These are phyloP conservation scores for Puccinia hordei DNA, from an alignment of 1,284 basidiomycete genomes.

Conservation along the genomic window DNA sequence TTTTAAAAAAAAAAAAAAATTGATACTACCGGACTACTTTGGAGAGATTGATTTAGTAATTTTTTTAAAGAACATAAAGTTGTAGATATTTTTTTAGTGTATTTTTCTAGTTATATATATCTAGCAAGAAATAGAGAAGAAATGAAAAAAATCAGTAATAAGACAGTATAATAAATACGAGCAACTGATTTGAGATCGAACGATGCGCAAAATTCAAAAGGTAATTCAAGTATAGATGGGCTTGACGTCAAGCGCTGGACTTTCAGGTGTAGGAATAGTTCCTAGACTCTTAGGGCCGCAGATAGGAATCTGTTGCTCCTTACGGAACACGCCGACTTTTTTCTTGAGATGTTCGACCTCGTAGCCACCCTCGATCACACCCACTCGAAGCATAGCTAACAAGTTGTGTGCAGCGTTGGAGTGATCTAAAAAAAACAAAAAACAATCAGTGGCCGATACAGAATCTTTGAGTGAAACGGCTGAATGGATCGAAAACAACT, in stretches of 20 bases:
- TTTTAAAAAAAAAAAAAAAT: no score
- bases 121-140: background rate
- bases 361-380: constrained; percentile 74
- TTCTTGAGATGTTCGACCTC: constrained; percentile 51
- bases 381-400: constrained; percentile 86
- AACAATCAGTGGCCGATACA: background rate
- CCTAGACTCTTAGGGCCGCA: constrained; percentile 48
- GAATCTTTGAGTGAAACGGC: background rate
- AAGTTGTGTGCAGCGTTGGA: constrained; percentile 86
- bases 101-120: no score
- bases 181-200: no score
- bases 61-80: no score
- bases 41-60: no score
- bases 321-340: constrained; percentile 46
- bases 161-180: constrained; percentile 3
- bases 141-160: constrained; percentile 4
- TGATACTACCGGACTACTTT: no score
- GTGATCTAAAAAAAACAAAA: constrained; percentile 70
- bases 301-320: constrained; percentile 49
- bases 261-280: constrained; percentile 18
- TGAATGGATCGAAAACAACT: background rate
- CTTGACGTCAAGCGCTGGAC: constrained; percentile 28
- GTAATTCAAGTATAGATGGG: constrained; percentile 32
- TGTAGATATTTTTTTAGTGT: no score
- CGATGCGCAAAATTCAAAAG: no score